Conservation (phyloP, 2,329 filamentous ascomycete species). For the Daldinia sp. region DNA sequence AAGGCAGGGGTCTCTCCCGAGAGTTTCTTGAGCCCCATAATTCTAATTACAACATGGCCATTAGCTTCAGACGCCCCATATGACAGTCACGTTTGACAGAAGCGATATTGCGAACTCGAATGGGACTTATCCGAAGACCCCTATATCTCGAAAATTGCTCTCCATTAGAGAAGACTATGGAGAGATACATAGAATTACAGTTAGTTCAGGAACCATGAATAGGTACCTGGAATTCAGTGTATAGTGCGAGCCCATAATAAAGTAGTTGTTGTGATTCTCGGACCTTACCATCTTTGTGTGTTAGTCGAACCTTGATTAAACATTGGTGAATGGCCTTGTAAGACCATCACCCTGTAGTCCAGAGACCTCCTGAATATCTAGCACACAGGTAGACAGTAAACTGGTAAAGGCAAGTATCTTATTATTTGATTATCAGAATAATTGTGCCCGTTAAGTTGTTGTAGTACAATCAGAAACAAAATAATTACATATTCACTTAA, state of each 20-base stretch:
- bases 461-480: too few relatives aligned
- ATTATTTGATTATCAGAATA: too few relatives aligned
- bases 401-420: too few relatives aligned
- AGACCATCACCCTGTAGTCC: neutral
- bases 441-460: too few relatives aligned
- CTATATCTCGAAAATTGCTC: neutral
- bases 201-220: neutral
- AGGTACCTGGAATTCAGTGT: neutral
- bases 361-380: neutral
- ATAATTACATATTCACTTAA: too few relatives aligned
- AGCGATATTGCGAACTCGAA: slow-evolving; percentile 2
- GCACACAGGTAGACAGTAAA: too few relatives aligned
- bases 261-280: neutral
- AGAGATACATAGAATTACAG: neutral
- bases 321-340: neutral
- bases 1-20: neutral
- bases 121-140: slow-evolving; percentile 1
- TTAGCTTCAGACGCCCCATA: neutral
- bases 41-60: neutral
- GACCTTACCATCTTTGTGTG: neutral
- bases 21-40: neutral
- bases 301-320: neutral
- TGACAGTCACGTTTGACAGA: neutral
- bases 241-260: slow-evolving; percentile 1
- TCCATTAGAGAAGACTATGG: neutral